These are phyloP conservation scores for Fusarium nematophilum DNA, from an alignment of 2,329 filamentous ascomycete species.

Conservation along the genomic window DNA sequence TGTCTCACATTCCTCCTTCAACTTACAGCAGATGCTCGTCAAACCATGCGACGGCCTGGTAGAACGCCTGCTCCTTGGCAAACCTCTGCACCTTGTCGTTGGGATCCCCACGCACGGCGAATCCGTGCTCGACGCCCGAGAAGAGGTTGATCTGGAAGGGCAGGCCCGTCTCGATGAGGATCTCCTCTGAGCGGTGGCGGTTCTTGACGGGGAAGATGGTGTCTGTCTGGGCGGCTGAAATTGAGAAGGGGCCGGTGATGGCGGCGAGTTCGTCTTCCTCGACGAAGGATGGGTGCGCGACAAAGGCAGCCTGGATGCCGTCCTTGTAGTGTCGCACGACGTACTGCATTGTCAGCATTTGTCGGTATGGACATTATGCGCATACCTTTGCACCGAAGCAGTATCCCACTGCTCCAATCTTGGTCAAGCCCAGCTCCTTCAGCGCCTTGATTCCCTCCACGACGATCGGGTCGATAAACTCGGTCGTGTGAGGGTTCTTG, in stretches of 20 bases:
- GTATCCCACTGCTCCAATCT: conserved; percentile 69
- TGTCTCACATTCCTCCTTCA: not conserved
- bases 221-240: conserved; percentile 74
- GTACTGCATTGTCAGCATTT: conserved; percentile 59
- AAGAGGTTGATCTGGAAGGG: conserved; percentile 79
- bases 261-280: conserved; percentile 68
- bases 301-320: conserved; percentile 68
- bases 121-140: conserved; percentile 77
- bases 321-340: conserved; percentile 73
- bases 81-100: conserved; percentile 65
- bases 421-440: conserved; percentile 61
- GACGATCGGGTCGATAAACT: conserved; percentile 49
- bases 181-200: conserved; percentile 68
- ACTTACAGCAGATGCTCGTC: conserved; percentile 58
- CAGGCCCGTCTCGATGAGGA: conserved; percentile 63
- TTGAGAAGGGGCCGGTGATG: conserved; percentile 66
- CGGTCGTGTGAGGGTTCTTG: conserved; percentile 57
- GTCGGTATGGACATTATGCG: conserved; percentile 25
- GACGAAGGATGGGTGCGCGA: conserved; percentile 73
- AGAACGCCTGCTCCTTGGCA: conserved; percentile 82
- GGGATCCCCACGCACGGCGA: conserved; percentile 75
- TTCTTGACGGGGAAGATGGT: conserved; percentile 66
- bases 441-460: conserved; percentile 64
- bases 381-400: conserved; percentile 73
- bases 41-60: conserved; percentile 82